Evolutionary conservation across 1,139 yeast species (phyloP), one percentile per base, ranked within the genome.

Genomic region (Saccharomyces hybrid): DNA sequence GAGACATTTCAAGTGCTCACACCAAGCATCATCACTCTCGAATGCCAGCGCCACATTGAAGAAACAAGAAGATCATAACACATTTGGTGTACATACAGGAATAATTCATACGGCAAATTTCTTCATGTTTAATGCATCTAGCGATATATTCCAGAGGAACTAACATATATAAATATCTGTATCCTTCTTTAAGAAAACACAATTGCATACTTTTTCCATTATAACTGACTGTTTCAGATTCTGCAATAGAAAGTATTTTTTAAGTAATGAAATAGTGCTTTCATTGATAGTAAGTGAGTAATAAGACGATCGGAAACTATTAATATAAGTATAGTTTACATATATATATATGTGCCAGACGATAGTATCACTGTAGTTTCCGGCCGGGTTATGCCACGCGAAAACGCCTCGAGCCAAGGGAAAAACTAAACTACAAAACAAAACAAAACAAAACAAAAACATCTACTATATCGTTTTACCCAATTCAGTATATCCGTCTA

Each of bases 321-420:
- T 5, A 26, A 26, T 26, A 26, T 23, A 23, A 23, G 25, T 23
- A 23, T 23, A 23, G 25, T 23, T 23, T 23, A 23, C 25, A 23
- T 26, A 26, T 26, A 26, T 26, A 26, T 20, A 16, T 38, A 11
- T 9, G 11, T 20, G 44, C 13, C 25, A 11, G 13, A 38, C 5
- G 16, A 11, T 9, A 38, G 2, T 38, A 9, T 20, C 16, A 8
- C 13, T 5, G 44, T 16, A 38, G 11, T 20, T 5, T 26, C 26
- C 23, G 13, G 44, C 44, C 44, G 44, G 44, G 44, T 38, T 9
- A 38, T 20, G 25, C 44, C 44, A 38, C 44, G 44, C 44, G 44
- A 38, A 38, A 38, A 38, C 44, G 44, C 44, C 44, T 38, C 44
- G 44, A 38, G 44, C 44, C 44, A 38, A 38, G 44, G 44, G 44